These are phyloP conservation scores for Aspergillus awamori DNA, from an alignment of 2,329 filamentous ascomycete genomes.

Conservation along the genomic window DNA sequence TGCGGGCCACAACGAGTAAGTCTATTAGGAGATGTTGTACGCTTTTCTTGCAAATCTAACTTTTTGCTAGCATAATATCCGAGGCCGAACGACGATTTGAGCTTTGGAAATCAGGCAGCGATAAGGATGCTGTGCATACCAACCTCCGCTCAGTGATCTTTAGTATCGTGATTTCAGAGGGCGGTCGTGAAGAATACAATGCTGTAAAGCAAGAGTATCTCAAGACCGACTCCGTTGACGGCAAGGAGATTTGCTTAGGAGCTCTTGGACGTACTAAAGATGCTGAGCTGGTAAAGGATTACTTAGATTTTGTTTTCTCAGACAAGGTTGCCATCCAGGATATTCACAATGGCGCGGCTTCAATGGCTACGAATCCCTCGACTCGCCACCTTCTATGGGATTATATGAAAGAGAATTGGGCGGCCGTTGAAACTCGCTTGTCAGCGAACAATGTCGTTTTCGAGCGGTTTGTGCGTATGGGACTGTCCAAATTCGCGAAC, in stretches of 20 bases:
- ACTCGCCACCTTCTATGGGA: conserved; percentile 79
- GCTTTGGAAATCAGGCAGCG: conserved; percentile 68
- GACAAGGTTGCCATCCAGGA: conserved; percentile 84
- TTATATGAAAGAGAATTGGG: conserved; percentile 84
- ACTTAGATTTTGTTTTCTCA: conserved; percentile 76
- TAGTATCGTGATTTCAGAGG: conserved; percentile 74
- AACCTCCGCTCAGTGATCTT: conserved; percentile 81
- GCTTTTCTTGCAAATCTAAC: conserved; percentile 1
- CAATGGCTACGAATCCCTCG: conserved; percentile 71
- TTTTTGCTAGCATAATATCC: conserved; percentile 59
- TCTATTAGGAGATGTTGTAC: conserved; percentile 15
- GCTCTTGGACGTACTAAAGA: conserved; percentile 76
- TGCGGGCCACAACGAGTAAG: conserved; percentile 74
- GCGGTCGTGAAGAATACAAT: conserved; percentile 69
- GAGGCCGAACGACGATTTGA: conserved; percentile 81
- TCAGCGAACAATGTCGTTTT: conserved; percentile 81
- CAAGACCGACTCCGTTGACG: conserved; percentile 81
- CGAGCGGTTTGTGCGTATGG: conserved; percentile 82
- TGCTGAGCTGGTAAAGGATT: conserved; percentile 65
- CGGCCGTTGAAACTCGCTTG: conserved; percentile 69
- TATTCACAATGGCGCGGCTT: conserved; percentile 77
- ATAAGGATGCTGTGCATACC: conserved; percentile 73
- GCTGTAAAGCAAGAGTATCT: conserved; percentile 84
- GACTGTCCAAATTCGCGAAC: conserved; percentile 77
- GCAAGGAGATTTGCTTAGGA: conserved; percentile 80